phyloP scores from a whole-genome alignment of 129 eudicot species.

The Centella asiatica region DNA sequence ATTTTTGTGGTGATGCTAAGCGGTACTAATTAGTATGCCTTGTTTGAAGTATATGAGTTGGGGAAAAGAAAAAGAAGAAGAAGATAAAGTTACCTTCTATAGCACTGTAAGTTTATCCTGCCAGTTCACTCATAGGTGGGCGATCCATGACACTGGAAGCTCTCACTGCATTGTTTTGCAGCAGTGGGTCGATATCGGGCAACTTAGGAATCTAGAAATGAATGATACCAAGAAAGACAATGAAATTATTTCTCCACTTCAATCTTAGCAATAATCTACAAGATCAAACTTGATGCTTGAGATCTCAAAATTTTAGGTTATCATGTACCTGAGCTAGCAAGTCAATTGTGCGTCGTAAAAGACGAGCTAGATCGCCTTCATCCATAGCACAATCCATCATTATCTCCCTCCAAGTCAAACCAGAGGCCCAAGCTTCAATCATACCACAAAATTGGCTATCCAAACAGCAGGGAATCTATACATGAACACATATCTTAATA shows the following conservation, averaged over 20 bases:
- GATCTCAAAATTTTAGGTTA: not conserved
- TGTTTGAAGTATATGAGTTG: no score
- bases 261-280: not conserved
- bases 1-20: no score
- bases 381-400: conserved; percentile 99
- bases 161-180: conserved; percentile 72
- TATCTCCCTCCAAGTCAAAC: conserved; percentile 92
- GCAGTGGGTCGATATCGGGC: conserved; percentile 75
- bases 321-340: conserved; percentile 71
- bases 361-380: conserved; percentile 97
- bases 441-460: conserved; percentile 95
- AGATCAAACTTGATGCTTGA: not conserved
- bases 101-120: conserved; percentile 43
- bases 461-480: conserved; percentile 89
- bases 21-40: no score
- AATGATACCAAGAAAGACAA: not conserved
- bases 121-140: conserved; percentile 90
- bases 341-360: conserved; percentile 82
- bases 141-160: conserved; percentile 95
- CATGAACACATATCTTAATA: conserved; percentile 12
- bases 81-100: conserved; percentile 6
- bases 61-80: no score
- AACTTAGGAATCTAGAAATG: conserved; percentile 70
- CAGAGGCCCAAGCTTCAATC: conserved; percentile 99
- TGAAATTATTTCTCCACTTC: not conserved